Percentiles rank a stretch among this genome's conserved stretches.
These are phyloP conservation scores for Rhizopogon salebrosus DNA, from an alignment of 768 basidiomycete genomes.

Conservation along the genomic window DNA sequence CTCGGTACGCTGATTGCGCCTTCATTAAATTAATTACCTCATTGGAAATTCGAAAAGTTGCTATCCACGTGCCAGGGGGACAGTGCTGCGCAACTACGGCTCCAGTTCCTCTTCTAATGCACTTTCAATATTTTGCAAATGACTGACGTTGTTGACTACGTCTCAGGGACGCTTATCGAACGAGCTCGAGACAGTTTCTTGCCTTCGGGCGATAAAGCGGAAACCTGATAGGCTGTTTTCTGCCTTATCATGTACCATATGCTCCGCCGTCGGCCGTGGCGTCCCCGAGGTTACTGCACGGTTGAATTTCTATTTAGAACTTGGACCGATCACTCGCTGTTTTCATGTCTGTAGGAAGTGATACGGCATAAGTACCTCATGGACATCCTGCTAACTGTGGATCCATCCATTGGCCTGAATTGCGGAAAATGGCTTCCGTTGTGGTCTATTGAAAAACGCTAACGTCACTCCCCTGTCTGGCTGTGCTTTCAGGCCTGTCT, in stretches of 20 bases:
- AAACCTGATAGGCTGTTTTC: not conserved
- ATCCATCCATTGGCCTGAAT: not conserved
- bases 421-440: not conserved
- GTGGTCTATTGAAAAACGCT: not conserved
- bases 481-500: not conserved
- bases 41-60: not conserved
- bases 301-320: not conserved
- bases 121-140: not conserved
- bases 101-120: not conserved
- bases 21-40: not conserved
- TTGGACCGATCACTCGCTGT: not conserved
- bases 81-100: too few species aligned
- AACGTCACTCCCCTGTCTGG: not conserved
- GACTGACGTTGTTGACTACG: not conserved
- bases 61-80: not conserved
- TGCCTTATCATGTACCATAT: not conserved
- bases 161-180: too few species aligned
- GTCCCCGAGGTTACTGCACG: not conserved
- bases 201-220: not conserved
- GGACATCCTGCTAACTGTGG: not conserved
- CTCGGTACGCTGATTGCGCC: not conserved
- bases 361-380: slow-evolving; percentile 1
- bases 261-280: not conserved
- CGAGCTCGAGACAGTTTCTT: too few species aligned
- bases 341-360: not conserved